A percentile compares a stretch with the other conserved stretches of the same genome.
Evolutionary conservation across 768 basidiomycete species (phyloP).

Genomic region (Termitomyces sp.): DNA sequence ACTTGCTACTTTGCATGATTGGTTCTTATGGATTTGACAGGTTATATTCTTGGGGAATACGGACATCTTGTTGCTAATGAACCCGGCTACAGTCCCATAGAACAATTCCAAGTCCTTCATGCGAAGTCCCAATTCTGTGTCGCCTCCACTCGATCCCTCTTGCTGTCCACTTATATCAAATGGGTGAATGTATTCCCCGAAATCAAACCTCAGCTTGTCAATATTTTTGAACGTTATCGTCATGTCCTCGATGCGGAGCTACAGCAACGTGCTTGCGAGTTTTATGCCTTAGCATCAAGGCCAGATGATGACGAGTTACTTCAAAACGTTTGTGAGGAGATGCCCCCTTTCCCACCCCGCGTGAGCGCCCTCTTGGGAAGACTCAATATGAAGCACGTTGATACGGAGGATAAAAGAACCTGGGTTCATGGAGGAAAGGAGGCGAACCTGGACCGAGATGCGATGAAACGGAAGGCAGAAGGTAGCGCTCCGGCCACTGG

Average conservation of each 20-base stretch:
- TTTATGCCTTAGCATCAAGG: conserved; percentile 80
- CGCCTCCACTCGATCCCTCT: conserved; percentile 85
- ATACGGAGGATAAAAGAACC: conserved; percentile 92
- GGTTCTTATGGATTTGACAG: conserved; percentile 32
- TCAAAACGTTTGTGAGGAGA: conserved; percentile 95
- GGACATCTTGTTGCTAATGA: conserved; percentile 98
- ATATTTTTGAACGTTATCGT: conserved; percentile 96
- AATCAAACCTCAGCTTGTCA: conserved; percentile 90
- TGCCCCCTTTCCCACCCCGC: conserved; percentile 97
- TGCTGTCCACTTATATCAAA: conserved; percentile 97
- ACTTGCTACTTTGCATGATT: background rate
- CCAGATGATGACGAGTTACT: conserved; percentile 90
- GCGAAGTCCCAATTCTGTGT: conserved; percentile 94
- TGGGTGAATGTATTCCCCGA: conserved; percentile 99
- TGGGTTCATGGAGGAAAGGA: conserved; percentile 97
- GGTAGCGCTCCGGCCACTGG: conserved; percentile 26
- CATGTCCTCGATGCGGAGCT: conserved; percentile 96
- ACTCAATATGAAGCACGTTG: conserved; percentile 84
- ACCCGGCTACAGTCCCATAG: conserved; percentile 85
- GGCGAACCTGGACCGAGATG: conserved; percentile 75
- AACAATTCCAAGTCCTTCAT: conserved; percentile 92
- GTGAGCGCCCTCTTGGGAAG: conserved; percentile 87
- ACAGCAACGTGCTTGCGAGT: conserved; percentile 98
- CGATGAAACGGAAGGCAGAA: conserved; percentile 49
- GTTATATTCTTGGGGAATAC: conserved; percentile 97